Conservation (phyloP, 805 yeast genomes). For the Sugiyamaella marilandica region DNA sequence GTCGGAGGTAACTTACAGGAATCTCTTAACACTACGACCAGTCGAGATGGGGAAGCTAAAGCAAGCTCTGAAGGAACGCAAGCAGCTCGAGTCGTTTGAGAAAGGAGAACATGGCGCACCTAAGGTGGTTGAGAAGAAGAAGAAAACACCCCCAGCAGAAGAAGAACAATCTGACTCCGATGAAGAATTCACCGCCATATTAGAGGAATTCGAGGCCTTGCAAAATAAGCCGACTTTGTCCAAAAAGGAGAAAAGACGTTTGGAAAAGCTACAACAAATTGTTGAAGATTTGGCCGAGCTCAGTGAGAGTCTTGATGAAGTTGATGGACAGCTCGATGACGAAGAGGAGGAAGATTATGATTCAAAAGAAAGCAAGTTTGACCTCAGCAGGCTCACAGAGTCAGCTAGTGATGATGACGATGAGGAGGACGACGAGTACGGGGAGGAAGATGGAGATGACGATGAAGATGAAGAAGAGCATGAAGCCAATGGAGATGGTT, state of each 20-base stretch:
- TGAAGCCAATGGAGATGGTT: slow-evolving; percentile 44
- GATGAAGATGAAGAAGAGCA: slow-evolving; percentile 43
- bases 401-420: slow-evolving; percentile 29
- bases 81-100: slow-evolving; percentile 5
- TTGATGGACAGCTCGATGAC: slow-evolving; percentile 31
- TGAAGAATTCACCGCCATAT: slow-evolving; percentile 5
- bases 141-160: not conserved
- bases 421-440: slow-evolving; percentile 34
- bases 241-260: slow-evolving; percentile 19
- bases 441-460: slow-evolving; percentile 34
- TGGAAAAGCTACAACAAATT: slow-evolving; percentile 11
- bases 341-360: slow-evolving; percentile 34
- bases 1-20: not conserved
- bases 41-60: slow-evolving; percentile 11
- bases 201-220: slow-evolving; percentile 6
- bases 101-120: not conserved
- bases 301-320: slow-evolving; percentile 27
- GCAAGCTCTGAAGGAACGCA: slow-evolving; percentile 3
- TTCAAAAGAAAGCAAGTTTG: slow-evolving; percentile 34
- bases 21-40: not conserved
- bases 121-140: not conserved
- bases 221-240: slow-evolving; percentile 14
- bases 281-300: slow-evolving; percentile 1
- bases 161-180: slow-evolving; percentile 8
- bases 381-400: slow-evolving; percentile 30